phyloP scores from a whole-genome alignment of 805 yeast genomes.

The Saccharomycopsis lassenensis region DNA sequence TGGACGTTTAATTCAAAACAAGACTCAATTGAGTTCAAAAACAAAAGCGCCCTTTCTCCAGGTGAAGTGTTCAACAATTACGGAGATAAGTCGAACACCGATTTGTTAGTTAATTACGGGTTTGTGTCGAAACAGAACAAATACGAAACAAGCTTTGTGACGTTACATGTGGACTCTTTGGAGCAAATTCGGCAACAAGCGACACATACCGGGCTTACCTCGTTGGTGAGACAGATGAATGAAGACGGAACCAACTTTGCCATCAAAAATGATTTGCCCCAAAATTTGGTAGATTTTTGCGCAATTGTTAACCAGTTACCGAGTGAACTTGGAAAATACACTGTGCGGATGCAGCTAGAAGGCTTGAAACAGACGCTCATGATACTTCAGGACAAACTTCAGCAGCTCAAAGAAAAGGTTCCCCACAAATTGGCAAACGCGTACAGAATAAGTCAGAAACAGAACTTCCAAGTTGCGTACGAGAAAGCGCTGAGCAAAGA shows the following conservation, averaged over 20 bases:
- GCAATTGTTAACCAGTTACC: conserved; percentile 39
- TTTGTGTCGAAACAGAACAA: conserved; percentile 48
- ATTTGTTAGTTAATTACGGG: conserved; percentile 72
- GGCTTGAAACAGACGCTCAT: conserved; percentile 45
- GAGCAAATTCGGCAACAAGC: conserved; percentile 24
- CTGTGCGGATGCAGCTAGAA: conserved; percentile 46
- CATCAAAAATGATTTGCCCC: conserved; percentile 28
- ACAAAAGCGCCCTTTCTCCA: conserved; percentile 21
- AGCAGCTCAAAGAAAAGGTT: conserved; percentile 25
- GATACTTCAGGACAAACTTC: conserved; percentile 42
- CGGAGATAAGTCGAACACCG: conserved; percentile 84
- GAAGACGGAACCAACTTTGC: conserved; percentile 29
- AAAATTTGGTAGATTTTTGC: conserved; percentile 40
- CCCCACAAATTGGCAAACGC: conserved; percentile 24
- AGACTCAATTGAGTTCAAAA: conserved; percentile 15
- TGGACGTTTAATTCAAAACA: conserved; percentile 46
- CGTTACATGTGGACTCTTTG: conserved; percentile 38
- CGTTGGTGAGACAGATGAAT: conserved; percentile 3
- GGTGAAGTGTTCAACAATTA: conserved; percentile 67
- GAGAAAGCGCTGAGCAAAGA: conserved; percentile 38
- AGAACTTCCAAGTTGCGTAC: conserved; percentile 32
- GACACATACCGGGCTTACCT: conserved; percentile 22
- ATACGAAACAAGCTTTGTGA: conserved; percentile 48
- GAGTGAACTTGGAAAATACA: conserved; percentile 34
- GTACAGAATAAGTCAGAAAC: conserved; percentile 40